phyloP scores from a whole-genome alignment of 257 asterid species.

The Hygrophila difformis region DNA sequence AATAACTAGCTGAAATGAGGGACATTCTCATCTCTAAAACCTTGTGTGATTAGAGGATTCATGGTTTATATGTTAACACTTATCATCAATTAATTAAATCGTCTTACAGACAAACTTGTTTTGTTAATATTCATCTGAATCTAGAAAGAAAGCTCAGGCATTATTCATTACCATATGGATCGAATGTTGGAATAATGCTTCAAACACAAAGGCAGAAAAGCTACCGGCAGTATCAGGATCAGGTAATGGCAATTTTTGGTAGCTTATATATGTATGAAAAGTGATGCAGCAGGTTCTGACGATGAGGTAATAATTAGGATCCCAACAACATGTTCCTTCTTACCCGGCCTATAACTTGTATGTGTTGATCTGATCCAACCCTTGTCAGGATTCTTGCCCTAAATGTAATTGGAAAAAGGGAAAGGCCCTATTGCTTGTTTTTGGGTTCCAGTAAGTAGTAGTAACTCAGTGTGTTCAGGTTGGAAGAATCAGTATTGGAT shows the following conservation, averaged over 20 bases:
- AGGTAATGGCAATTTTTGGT: conserved; percentile 4
- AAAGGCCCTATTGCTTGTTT: too few species aligned
- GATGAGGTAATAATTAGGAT: conserved; percentile 20
- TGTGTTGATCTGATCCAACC: conserved; percentile 10
- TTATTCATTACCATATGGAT: not conserved
- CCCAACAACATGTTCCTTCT: conserved; percentile 7
- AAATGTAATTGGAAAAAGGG: too few species aligned
- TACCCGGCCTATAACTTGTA: not conserved
- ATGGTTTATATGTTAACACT: too few species aligned
- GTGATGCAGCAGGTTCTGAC: not conserved
- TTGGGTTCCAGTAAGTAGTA: too few species aligned
- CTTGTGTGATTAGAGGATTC: too few species aligned
- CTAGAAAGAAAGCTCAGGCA: not conserved
- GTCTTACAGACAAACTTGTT: not conserved
- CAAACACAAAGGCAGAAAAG: conserved; percentile 20
- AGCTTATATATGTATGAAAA: conserved; percentile 2
- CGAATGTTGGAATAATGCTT: conserved; percentile 7
- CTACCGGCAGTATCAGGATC: conserved; percentile 18
- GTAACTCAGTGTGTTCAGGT: too few species aligned
- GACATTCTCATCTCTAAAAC: too few species aligned
- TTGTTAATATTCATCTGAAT: not conserved
- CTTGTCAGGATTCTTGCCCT: not conserved
- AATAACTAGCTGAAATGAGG: too few species aligned
- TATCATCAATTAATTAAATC: too few species aligned
- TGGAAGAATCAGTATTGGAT: too few species aligned